These are phyloP conservation scores for Dillenia turbinata DNA, from an alignment of 164 flowering plant species.

Conservation along the genomic window DNA sequence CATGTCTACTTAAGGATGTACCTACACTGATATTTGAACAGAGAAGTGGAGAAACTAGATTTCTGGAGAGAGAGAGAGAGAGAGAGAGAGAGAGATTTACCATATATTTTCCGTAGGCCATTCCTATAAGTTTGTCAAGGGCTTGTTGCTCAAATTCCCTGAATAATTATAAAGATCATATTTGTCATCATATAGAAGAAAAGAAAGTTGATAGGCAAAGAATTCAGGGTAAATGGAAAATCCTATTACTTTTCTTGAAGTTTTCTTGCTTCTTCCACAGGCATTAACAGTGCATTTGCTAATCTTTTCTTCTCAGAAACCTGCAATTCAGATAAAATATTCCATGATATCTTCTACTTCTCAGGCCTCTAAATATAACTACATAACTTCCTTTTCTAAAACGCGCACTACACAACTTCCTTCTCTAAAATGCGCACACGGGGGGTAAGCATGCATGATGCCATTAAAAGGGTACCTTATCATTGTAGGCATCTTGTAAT, in stretches of 20 bases:
- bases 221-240: not conserved
- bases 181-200: not conserved
- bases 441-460: too few relatives aligned
- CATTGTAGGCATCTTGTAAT: conserved; percentile 41
- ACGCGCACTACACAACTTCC: too few relatives aligned
- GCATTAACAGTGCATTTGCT: conserved; percentile 41
- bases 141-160: conserved; percentile 70
- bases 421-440: too few relatives aligned
- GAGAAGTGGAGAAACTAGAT: not conserved
- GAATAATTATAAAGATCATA: conserved; percentile 2
- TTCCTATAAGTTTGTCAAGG: conserved; percentile 63
- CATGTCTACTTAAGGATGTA: too few relatives aligned
- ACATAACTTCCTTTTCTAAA: too few relatives aligned
- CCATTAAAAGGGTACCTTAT: conserved; percentile 42
- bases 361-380: too few relatives aligned
- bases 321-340: conserved; percentile 20
- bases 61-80: too few relatives aligned
- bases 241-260: conserved; percentile 48
- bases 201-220: not conserved
- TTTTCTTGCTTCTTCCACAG: conserved; percentile 41
- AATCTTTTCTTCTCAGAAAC: conserved; percentile 46
- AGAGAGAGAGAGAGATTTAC: conserved; percentile 29
- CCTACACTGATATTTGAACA: not conserved
- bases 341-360: too few relatives aligned
- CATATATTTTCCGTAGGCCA: conserved; percentile 77